Base-by-base conservation (phyloP, 2,329 filamentous ascomycete genomes). In the Phialophora verrucosa region DNA sequence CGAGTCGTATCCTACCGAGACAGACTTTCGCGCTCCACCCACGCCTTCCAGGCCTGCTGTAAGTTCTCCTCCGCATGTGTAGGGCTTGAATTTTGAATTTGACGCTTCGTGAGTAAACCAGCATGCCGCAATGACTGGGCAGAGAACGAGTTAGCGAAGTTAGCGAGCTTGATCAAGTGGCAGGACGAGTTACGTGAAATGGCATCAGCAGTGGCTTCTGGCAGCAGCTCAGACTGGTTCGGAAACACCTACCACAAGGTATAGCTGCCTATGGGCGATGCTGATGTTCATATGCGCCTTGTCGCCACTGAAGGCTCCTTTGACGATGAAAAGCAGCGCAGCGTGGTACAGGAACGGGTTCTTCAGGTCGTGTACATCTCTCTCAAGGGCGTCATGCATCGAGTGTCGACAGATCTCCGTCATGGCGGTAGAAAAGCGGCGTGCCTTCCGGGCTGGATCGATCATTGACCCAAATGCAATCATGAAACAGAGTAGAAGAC, bases 391-490 rank as follows among this genome's bases (percentile, higher is more conserved):
- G 58, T 51, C 58, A 14, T 49, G 38, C 8, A 60, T 49, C 12
- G 58, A 49, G 25, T 60, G 58, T 42, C 58, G 35, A 31, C 58
- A 60, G 3, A 60, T 60, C 35, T 60, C 58, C 14, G 44, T 50
- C 10, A 60, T 14, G 11, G 58, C 58, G n/a, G 23, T 49, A 25
- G 58, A 60, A 20, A 60, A 60, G 2, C 58, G 42, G 1, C 42
- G 58, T 3, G 58, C 58, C 23, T 60, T 60, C n/a, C 3, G 11
- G 23, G 58, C 38, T 12, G 58, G 58, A 60, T 60, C 58, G 14
- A 60, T 14, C 58, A 49, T 50, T 12, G 58, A 49, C n/a, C 58
- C 58, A n/a, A 60, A 60, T n/a, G 58, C 58, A 20, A 60, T 27
- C 58, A 60, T 60, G 8, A 60, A 31, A 50, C 12, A 50, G 12